Conservation (phyloP, 2,329 filamentous ascomycete species). For the Endocalyx cinctus region DNA sequence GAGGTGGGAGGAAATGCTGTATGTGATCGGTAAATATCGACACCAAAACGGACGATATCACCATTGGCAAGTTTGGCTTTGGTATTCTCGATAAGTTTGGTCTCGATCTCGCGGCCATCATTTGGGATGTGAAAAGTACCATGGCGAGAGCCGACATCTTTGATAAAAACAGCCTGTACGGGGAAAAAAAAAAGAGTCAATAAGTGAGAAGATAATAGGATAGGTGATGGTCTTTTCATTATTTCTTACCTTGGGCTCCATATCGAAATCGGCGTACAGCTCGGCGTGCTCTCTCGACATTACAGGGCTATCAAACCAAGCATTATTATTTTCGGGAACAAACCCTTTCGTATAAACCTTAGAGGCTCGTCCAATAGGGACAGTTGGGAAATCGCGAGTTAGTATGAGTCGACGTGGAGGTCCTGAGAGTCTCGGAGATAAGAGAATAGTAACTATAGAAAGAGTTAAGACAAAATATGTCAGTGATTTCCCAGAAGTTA, state of each 20-base stretch:
- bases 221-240: too few relatives aligned
- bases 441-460: slow-evolving; percentile 6
- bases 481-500: too few relatives aligned
- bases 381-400: slow-evolving; percentile 12
- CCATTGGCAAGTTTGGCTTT: slow-evolving; percentile 24
- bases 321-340: slow-evolving; percentile 44
- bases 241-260: slow-evolving; percentile 37
- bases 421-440: slow-evolving; percentile 7
- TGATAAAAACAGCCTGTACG: slow-evolving; percentile 38
- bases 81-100: slow-evolving; percentile 15
- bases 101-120: slow-evolving; percentile 14
- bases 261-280: slow-evolving; percentile 38
- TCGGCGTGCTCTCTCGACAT: slow-evolving; percentile 67
- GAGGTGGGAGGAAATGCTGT: slow-evolving; percentile 34
- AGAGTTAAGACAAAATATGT: too few relatives aligned
- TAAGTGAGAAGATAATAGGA: too few relatives aligned
- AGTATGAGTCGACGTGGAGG: slow-evolving; percentile 26
- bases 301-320: slow-evolving; percentile 66
- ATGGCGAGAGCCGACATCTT: slow-evolving; percentile 47
- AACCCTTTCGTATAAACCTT: slow-evolving; percentile 41
- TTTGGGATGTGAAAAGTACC: slow-evolving; percentile 43
- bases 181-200: too few relatives aligned
- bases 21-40: slow-evolving; percentile 31
- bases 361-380: slow-evolving; percentile 41
- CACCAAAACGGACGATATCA: slow-evolving; percentile 35